Percentiles rank a stretch among this genome's conserved stretches.
These are phyloP conservation scores for Neoconidiobolus thromboides DNA, from an alignment of 371 early-diverging fungal genomes.

Conservation along the genomic window DNA sequence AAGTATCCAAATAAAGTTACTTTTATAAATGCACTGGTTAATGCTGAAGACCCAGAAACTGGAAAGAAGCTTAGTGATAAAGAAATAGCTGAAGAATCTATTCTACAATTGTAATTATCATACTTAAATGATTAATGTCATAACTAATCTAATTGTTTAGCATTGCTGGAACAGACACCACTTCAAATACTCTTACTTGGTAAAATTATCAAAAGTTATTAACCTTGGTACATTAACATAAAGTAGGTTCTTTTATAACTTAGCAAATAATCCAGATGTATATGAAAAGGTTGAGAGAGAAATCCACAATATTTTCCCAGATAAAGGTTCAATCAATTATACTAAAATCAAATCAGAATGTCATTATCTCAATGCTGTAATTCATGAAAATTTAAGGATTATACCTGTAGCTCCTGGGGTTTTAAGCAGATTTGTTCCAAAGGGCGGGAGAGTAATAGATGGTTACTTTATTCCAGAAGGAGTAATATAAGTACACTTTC, in stretches of 20 bases:
- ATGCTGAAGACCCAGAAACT: neutral
- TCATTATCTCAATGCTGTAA: constrained; percentile 2
- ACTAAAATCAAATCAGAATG: neutral
- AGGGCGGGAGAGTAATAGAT: constrained; percentile 10
- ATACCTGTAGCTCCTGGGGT: neutral
- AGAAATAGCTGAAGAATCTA: neutral
- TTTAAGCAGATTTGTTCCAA: constrained; percentile 13
- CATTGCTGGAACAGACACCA: neutral
- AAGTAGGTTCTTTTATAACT: neutral
- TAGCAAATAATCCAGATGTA: neutral
- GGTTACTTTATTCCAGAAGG: constrained; percentile 10
- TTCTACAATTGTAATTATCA: neutral
- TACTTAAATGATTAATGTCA: neutral
- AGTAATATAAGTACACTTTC: neutral
- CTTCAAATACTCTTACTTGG: neutral
- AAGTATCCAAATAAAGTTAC: neutral
- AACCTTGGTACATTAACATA: neutral
- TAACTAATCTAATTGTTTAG: neutral
- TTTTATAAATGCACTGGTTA: neutral
- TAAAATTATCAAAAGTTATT: neutral
- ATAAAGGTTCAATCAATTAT: neutral
- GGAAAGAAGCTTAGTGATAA: neutral
- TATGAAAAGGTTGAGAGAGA: neutral
- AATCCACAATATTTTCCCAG: neutral
- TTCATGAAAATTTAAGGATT: constrained; percentile 3